Evolutionary conservation across 225 moss, liverwort and hornwort species (phyloP), one percentile per base, ranked within the genome.

Genomic region (Pleurozium schreberi): DNA sequence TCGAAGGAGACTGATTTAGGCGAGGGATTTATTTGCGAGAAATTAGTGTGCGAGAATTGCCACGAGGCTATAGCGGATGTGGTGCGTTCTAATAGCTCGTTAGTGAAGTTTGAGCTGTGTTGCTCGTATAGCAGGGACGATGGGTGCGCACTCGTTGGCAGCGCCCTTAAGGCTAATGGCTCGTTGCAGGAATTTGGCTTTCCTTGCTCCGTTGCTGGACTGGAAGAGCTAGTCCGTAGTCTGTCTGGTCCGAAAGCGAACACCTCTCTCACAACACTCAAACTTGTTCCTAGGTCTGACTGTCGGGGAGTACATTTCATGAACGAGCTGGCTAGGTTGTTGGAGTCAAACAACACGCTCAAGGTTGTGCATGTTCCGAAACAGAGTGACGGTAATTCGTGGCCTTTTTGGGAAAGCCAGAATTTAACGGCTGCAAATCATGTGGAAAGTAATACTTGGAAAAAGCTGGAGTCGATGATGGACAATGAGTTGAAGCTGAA

Each of bases 151-250:
- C 62, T 62, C 42, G 34, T 87, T 78, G 75, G 84, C 40, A 73
- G 57, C 16, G 90, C 88, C 45, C 90, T 85, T 19, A 65, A 85
- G 59, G 85, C 58, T 49, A 90, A 90, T 65, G 66, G 40, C 26
- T 81, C 70, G 6, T 88, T 88, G 81, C 55, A 71, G 84, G 90
- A 90, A 80, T 90, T 88, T 19, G 88, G 88, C 57, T 84, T 80
- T 73, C 64, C 88, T 20, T 90, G 88, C 84, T 88, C 88, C 58
- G 57, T 25, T 47, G 73, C 84, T 45, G 90, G 84, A 65, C 15
- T 88, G 71, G 57, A 23, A 62, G 82, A 52, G 88, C 25, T 88
- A 28, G 49, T 40, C 40, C 88, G 52, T 73, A 40, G 73, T 74
- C 62, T 82, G 47, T 87, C 59, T 80, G 80, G 87, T 68, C 36